Base-by-base conservation (phyloP, 2,329 filamentous ascomycete species). In the Aspergillus hortae region DNA sequence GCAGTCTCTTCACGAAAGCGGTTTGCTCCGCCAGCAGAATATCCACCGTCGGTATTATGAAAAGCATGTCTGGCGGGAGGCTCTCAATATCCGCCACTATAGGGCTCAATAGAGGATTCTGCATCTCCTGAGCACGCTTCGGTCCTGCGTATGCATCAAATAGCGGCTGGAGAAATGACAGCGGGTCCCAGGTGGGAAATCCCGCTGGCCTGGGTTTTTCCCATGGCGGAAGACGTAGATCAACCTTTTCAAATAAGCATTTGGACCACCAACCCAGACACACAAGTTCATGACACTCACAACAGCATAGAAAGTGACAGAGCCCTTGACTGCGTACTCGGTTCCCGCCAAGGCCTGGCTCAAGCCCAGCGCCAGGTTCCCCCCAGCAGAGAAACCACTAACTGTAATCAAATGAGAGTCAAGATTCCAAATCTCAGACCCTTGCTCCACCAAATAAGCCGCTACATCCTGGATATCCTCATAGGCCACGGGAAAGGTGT, bases 381-480 rank as follows among this genome's bases (percentile, higher is more conserved):
- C 76, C 6, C 78, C 78, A 0, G 72, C 73, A 1, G 74, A 77
- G 27, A 70, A 69, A 0, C 77, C 78, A 23, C 71, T 69, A 1
- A 76, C 61, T 0, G 77, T 80, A 51, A 80, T 60, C 4, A 74
- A 53, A 1, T 63, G 59, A 2, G 70, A 61, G 42, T 57, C 45
- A 1, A 52, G 47, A 6, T 25, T 32, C 44, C 49, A 52, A 5
- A 51, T 78, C 46, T 65, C 67, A 0, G 74, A 30, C 1, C 27
- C 72, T 44, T 78, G 68, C 4, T 66, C 56, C 3, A 70, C 55
- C 1, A 80, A 58, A 60, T 67, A 79, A 41, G 61, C 57, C 11
- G 80, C 60, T 0, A 72, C 67, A 38, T 74, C 74, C 48, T 78
- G 74, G 2, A 75, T 64, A 52, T 79, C 76, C 50, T 78, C 62